These are phyloP conservation scores for Fusarium sp. DNA, from an alignment of 2,329 filamentous ascomycete species.

Conservation along the genomic window DNA sequence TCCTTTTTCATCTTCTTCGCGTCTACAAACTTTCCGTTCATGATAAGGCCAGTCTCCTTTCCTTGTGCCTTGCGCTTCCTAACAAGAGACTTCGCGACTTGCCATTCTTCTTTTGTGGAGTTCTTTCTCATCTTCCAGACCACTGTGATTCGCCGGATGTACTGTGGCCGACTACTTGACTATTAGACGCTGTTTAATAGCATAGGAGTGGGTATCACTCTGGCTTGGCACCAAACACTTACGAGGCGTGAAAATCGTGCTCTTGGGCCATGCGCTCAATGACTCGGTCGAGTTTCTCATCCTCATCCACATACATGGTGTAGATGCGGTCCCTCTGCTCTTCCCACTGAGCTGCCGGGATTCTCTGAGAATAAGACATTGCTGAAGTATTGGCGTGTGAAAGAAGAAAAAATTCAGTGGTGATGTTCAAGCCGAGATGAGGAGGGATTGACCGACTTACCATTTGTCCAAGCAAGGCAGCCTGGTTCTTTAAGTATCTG, in stretches of 20 bases:
- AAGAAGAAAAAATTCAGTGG: not conserved
- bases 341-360: not conserved
- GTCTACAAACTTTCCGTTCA: not conserved
- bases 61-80: not conserved
- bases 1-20: not conserved
- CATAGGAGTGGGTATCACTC: no score
- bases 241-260: not conserved
- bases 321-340: not conserved
- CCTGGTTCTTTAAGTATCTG: not conserved
- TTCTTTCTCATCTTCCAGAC: slow-evolving; percentile 25
- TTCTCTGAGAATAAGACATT: not conserved
- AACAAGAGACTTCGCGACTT: not conserved
- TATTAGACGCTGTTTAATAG: not conserved
- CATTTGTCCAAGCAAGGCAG: not conserved
- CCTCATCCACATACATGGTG: not conserved
- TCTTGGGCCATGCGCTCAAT: not conserved
- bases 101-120: slow-evolving; percentile 9
- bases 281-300: not conserved
- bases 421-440: not conserved
- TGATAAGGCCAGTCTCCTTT: rapidly evolving
- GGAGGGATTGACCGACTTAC: not conserved
- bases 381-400: not conserved
- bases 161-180: slow-evolving; percentile 7
- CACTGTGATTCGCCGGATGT: slow-evolving; percentile 14
- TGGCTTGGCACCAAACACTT: not conserved